These are phyloP conservation scores for Phoma sp. DNA, from an alignment of 2,329 filamentous ascomycete species.

Conservation along the genomic window DNA sequence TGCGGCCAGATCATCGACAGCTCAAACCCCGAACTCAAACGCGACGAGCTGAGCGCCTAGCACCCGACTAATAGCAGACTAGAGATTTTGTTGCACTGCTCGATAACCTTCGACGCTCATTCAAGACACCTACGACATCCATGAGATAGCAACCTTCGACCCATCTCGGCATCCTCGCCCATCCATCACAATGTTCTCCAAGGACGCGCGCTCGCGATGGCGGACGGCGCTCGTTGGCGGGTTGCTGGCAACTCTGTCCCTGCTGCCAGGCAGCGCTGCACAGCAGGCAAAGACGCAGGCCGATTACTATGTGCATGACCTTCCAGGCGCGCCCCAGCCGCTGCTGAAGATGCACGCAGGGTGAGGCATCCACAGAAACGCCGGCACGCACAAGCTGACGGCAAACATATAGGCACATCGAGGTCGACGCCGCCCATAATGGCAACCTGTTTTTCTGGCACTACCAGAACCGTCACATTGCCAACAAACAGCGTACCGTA, in stretches of 20 bases:
- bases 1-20: constrained; percentile 37
- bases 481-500: constrained; percentile 85
- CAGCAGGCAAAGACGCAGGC: constrained; percentile 66
- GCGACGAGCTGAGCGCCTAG: constrained; percentile 12
- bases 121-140: constrained; percentile 12
- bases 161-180: constrained; percentile 24
- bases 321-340: constrained; percentile 83
- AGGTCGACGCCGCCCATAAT: constrained; percentile 82
- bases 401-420: constrained; percentile 74
- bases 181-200: constrained; percentile 31
- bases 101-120: not conserved
- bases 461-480: constrained; percentile 93
- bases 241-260: constrained; percentile 40
- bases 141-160: constrained; percentile 46
- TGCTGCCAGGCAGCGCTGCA: constrained; percentile 45
- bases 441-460: constrained; percentile 99
- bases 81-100: not conserved
- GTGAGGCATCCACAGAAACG: constrained; percentile 58
- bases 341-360: constrained; percentile 97
- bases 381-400: constrained; percentile 1
- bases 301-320: constrained; percentile 86
- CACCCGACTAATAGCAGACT: constrained; percentile 5
- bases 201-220: constrained; percentile 37
- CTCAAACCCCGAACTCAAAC: constrained; percentile 20
- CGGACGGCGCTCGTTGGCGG: constrained; percentile 42